A percentile compares a stretch with the other conserved stretches of the same genome.
These are phyloP conservation scores for Ulota crispa DNA, from an alignment of 225 moss, liverwort and hornwort genomes.

Conservation along the genomic window DNA sequence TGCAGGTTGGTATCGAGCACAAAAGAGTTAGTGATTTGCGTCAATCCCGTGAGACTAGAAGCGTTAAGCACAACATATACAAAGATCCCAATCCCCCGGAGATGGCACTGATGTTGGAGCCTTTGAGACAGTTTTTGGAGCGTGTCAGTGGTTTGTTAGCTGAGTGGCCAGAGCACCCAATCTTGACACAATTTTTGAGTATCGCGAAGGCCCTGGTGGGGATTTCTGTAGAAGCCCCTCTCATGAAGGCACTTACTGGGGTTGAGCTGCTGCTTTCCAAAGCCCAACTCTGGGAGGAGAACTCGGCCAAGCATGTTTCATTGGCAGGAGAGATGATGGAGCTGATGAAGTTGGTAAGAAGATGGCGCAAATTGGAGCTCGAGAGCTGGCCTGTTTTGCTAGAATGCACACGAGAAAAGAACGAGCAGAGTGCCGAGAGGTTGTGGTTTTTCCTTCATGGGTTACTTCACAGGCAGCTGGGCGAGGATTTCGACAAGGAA, in stretches of 20 bases:
- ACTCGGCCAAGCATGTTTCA: constrained; percentile 91
- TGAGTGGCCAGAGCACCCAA: constrained; percentile 95
- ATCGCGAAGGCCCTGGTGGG: constrained; percentile 76
- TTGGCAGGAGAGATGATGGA: constrained; percentile 60
- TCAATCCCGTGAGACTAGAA: constrained; percentile 31
- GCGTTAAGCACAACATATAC: constrained; percentile 54
- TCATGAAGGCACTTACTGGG: constrained; percentile 90
- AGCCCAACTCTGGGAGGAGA: constrained; percentile 96
- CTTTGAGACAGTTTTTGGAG: constrained; percentile 59
- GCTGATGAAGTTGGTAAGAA: constrained; percentile 69
- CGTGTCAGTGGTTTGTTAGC: constrained; percentile 60
- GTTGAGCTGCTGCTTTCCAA: constrained; percentile 85
- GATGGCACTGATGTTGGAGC: constrained; percentile 83
- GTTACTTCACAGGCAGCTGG: constrained; percentile 69
- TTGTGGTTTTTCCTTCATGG: constrained; percentile 89
- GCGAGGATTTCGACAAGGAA: constrained; percentile 54
- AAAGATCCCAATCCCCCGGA: constrained; percentile 78
- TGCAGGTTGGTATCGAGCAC: constrained; percentile 83
- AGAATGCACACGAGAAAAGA: constrained; percentile 61
- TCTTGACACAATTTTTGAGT: constrained; percentile 72
- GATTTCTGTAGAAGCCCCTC: constrained; percentile 69
- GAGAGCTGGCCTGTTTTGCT: constrained; percentile 82
- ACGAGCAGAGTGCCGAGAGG: constrained; percentile 66
- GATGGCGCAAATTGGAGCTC: constrained; percentile 92
- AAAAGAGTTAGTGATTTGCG: constrained; percentile 60